phyloP scores from a whole-genome alignment of 75 land plant genomes.

The Pseudotsuga menziesii region DNA sequence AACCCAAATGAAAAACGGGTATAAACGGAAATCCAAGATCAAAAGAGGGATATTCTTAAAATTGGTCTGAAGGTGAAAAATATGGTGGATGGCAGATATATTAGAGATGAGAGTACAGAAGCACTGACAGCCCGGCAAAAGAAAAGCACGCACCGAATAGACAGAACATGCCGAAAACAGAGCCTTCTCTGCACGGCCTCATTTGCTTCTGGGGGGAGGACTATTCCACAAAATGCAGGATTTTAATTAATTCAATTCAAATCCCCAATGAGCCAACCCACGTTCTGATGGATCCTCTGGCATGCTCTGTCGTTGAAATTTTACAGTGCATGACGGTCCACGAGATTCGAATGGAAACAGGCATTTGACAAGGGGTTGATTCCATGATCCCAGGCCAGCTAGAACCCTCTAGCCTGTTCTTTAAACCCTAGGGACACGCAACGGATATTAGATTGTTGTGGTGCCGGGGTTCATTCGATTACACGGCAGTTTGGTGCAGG shows the following conservation, averaged over 20 bases:
- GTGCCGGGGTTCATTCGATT: not conserved
- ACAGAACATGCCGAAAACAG: constrained; percentile 12
- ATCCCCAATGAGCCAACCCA: not conserved
- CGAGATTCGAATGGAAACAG: constrained; percentile 1
- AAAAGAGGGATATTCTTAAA: not conserved
- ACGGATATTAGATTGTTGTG: not conserved
- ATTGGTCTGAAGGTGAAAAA: not conserved
- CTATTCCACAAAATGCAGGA: constrained; percentile 11
- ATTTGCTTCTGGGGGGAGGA: not conserved
- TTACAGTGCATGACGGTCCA: not conserved
- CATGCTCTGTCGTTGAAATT: constrained; percentile 2
- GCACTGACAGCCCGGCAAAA: constrained; percentile 8
- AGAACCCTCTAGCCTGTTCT: not conserved
- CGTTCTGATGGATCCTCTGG: constrained; percentile 4
- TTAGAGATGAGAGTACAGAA: not conserved
- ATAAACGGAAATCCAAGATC: not conserved
- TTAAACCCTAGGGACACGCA: not conserved
- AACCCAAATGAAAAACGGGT: not conserved
- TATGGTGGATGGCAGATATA: constrained; percentile 6
- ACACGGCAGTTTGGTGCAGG: not conserved
- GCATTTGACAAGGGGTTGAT: constrained; percentile 1
- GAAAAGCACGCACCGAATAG: constrained; percentile 12
- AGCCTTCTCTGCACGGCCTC: constrained; percentile 9
- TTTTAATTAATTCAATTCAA: constrained; percentile 7
- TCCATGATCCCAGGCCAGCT: constrained; percentile 7